Evolutionary conservation across 208 protist genomes (phyloP), one percentile per base, ranked within the genome.

Genomic region (Crithidia thermophila): DNA sequence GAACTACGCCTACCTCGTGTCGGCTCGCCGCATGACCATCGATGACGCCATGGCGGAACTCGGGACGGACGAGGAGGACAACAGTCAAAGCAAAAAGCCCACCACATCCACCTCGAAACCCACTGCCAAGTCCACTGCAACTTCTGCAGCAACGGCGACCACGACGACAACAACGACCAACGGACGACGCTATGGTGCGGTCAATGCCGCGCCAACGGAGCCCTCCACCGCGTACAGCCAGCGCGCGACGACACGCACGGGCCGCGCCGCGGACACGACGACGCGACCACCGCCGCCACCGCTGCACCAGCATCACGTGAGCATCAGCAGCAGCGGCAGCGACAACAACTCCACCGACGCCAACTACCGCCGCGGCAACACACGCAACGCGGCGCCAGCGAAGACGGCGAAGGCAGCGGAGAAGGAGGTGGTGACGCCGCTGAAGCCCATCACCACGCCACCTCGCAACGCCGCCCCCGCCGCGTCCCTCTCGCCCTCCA

Each of bases 1-100:
- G 23, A 77, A 89, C 43, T 46, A 81, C 4, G 83, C 81, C 0
- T 83, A 77, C 46, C 71, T 87, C 42, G 86, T 92, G 6, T 78
- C 75, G 1, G 53, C 52, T 6, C 77, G 81, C 11, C 83, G 83
- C 52, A 65, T 79, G 62, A 92, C 80, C 3, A 82, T 92, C 46
- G 68, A 85, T 28, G 75, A 83, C 5, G 86, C 83, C 0, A 33
- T 89, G 14, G 55, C 72, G 9, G 75, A 72, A 31, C 46, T 89
- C 13, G 20, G 40, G 11, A 45, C 72, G 27, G 40, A 74, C 23
- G 55, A 18, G 31, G 23, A 39, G 4, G 49, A 33, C 21, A 53
- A 20, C 43, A 50, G 14, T 14, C n/a, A 0, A 3, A 13, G 0
- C 18, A 30, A 40, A 43, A 5, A n/a, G n/a, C n/a, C n/a, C n/a